A percentile compares a stretch with the other conserved stretches of the same genome.
Conservation (phyloP, 169 alveolate species). For the Condylostoma magnum region DNA sequence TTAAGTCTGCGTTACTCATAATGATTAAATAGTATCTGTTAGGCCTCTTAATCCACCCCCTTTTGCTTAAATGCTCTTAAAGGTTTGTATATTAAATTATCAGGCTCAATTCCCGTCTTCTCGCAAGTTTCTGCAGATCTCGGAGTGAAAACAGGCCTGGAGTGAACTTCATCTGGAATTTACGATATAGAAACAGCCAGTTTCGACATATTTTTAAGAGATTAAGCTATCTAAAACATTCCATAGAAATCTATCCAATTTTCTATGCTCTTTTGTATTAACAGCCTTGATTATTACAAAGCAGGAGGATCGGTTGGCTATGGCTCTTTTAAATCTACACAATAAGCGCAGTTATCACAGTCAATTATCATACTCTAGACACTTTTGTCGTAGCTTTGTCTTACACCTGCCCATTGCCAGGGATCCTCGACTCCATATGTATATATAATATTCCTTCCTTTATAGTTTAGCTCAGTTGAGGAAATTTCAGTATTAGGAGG, state of each 20-base stretch:
- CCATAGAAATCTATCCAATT: no score
- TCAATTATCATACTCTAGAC: conserved; percentile 28
- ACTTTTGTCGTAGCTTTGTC: background rate
- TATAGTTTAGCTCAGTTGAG: conserved; percentile 37
- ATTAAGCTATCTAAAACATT: no score
- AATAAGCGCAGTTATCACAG: conserved; percentile 68
- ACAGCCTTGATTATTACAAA: conserved; percentile 36
- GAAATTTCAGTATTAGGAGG: conserved; percentile 41
- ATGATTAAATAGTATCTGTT: conserved; percentile 32
- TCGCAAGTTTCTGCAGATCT: conserved; percentile 46
- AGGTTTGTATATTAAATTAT: conserved; percentile 32
- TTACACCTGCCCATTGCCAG: conserved; percentile 63
- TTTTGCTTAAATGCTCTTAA: conserved; percentile 25
- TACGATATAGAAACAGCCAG: no score
- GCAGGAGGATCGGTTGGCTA: conserved; percentile 39
- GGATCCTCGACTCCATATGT: conserved; percentile 73
- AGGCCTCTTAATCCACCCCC: conserved; percentile 9
- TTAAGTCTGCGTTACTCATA: conserved; percentile 48
- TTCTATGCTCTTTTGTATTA: background rate
- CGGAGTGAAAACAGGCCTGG: conserved; percentile 39
- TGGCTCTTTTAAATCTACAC: conserved; percentile 65
- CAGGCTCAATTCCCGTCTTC: conserved; percentile 41
- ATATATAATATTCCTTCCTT: conserved; percentile 47
- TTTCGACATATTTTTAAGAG: no score
- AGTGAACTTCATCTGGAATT: no score